These are phyloP conservation scores for Neonectria punicea DNA, from an alignment of 2,329 filamentous ascomycete species.

Conservation along the genomic window DNA sequence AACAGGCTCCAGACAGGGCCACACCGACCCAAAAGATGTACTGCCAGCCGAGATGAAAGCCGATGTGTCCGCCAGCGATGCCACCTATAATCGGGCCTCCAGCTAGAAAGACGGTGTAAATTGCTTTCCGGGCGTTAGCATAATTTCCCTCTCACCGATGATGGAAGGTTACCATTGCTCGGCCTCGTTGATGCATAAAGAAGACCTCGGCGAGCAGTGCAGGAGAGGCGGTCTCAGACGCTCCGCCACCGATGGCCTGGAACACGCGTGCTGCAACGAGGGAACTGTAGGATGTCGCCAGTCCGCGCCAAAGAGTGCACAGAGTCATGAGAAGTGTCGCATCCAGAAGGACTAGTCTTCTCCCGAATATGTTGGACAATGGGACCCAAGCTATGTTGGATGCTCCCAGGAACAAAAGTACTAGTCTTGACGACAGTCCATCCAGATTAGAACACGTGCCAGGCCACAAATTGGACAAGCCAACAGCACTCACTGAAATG, in stretches of 20 bases:
- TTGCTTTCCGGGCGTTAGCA: constrained; percentile 30
- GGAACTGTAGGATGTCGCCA: constrained; percentile 36
- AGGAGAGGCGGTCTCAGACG: constrained; percentile 49
- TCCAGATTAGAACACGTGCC: neutral
- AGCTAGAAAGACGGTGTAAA: constrained; percentile 48
- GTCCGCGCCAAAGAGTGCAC: constrained; percentile 42
- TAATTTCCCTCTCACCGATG: no score
- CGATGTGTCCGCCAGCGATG: constrained; percentile 50
- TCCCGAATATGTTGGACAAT: constrained; percentile 49
- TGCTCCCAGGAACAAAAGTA: constrained; percentile 46
- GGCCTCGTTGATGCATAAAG: constrained; percentile 49
- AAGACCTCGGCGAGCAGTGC: constrained; percentile 50
- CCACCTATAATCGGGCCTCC: constrained; percentile 48
- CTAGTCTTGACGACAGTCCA: constrained; percentile 40
- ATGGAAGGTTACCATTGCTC: constrained; percentile 41
- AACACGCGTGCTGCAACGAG: constrained; percentile 46
- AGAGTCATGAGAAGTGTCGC: constrained; percentile 44
- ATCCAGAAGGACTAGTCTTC: constrained; percentile 45
- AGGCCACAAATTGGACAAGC: neutral
- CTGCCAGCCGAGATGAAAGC: constrained; percentile 45
- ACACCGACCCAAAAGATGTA: constrained; percentile 47
- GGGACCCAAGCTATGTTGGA: constrained; percentile 52
- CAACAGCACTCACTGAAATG: constrained; percentile 42
- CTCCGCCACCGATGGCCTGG: constrained; percentile 48
- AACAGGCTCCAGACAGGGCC: constrained; percentile 39